Conservation (phyloP, 306 rosid genomes). For the Malus asiatica region DNA sequence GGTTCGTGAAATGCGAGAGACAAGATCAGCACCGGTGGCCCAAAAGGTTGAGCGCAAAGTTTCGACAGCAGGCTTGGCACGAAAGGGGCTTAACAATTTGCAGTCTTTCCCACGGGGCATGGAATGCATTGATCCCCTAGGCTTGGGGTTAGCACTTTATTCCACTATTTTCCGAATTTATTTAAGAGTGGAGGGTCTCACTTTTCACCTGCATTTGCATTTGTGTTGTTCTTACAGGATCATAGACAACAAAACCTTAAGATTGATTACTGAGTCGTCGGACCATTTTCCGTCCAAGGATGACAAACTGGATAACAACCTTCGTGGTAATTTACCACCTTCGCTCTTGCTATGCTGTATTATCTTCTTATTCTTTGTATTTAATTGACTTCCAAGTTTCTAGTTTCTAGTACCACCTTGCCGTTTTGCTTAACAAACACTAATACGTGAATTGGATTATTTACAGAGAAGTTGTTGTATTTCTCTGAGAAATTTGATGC, state of each 20-base stretch:
- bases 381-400: neutral
- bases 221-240: constrained; percentile 48
- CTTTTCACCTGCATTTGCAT: constrained; percentile 10
- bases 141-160: constrained; percentile 60
- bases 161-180: neutral
- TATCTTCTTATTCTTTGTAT: neutral
- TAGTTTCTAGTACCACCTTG: neutral
- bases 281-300: constrained; percentile 56
- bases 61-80: constrained; percentile 23
- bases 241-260: constrained; percentile 84
- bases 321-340: constrained; percentile 63
- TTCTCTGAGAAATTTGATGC: constrained; percentile 91
- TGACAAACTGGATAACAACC: constrained; percentile 45
- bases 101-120: constrained; percentile 94
- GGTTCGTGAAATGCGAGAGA: constrained; percentile 97
- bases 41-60: constrained; percentile 61
- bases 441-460: neutral
- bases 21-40: constrained; percentile 85
- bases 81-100: constrained; percentile 60
- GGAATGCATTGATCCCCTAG: constrained; percentile 96
- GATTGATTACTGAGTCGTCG: constrained; percentile 64
- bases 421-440: neutral
- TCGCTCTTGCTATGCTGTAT: neutral
- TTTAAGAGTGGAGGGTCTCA: neutral
- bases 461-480: constrained; percentile 80